Conservation (phyloP, 2,329 filamentous ascomycete species). For the Aureobasidium sp. region DNA sequence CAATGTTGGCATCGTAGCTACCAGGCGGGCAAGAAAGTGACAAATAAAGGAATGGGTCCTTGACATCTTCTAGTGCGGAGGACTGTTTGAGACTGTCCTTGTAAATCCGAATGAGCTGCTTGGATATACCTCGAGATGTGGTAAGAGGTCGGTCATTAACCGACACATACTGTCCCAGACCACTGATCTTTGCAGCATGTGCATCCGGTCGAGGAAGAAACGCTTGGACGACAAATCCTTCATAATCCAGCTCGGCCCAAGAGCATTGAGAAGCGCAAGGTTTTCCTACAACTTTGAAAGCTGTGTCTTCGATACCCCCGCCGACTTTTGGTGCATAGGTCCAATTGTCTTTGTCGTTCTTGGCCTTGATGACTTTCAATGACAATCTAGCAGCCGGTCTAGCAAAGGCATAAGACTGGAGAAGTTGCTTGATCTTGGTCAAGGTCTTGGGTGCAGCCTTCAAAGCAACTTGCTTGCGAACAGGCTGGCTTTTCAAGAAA, state of each 20-base stretch:
- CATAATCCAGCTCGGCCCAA: conserved; percentile 31
- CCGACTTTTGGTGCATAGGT: conserved; percentile 53
- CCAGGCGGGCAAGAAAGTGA: conserved; percentile 55
- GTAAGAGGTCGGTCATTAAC: conserved; percentile 62
- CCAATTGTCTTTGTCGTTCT: conserved; percentile 49
- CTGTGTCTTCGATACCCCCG: conserved; percentile 50
- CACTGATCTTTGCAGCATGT: conserved; percentile 33
- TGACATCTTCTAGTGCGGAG: conserved; percentile 27
- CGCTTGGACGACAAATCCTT: conserved; percentile 47
- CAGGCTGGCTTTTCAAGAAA: conserved; percentile 56
- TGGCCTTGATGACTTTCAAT: conserved; percentile 52
- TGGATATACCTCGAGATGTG: conserved; percentile 48
- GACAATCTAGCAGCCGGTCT: conserved; percentile 55
- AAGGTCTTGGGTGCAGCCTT: conserved; percentile 54
- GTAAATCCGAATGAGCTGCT: conserved; percentile 51
- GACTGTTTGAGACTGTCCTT: conserved; percentile 40
- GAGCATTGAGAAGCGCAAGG: conserved; percentile 51
- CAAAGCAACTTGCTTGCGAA: conserved; percentile 52
- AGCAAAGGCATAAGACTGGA: conserved; percentile 61
- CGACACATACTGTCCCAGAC: conserved; percentile 52
- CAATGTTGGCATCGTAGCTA: conserved; percentile 65
- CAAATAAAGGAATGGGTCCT: conserved; percentile 56
- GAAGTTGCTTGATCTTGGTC: conserved; percentile 50
- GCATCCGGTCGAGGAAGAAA: conserved; percentile 51
- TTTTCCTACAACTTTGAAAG: conserved; percentile 55